These are phyloP conservation scores for Trichomonas vaginalis DNA, from an alignment of 208 protist species.

Conservation along the genomic window DNA sequence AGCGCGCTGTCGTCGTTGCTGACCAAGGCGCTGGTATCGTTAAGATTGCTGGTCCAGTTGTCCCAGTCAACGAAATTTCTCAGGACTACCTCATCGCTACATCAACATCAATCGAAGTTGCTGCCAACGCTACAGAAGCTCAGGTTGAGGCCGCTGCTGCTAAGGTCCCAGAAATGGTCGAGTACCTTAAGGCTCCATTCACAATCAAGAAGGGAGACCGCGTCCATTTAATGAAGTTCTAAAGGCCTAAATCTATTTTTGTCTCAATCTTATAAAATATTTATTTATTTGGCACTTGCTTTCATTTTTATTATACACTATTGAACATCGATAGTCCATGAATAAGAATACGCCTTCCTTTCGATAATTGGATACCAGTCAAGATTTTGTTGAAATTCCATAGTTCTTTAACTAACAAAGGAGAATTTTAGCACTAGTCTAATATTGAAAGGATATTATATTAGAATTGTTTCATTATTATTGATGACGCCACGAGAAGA, in stretches of 20 bases:
- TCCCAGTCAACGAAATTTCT: neutral
- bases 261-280: neutral
- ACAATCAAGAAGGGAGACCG: neutral
- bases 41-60: neutral
- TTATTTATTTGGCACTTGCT: neutral
- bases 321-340: neutral
- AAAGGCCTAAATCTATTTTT: neutral
- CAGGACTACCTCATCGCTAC: neutral
- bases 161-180: neutral
- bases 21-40: neutral
- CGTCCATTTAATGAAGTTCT: neutral
- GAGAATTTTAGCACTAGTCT: no score
- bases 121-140: neutral
- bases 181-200: neutral
- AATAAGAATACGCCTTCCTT: neutral
- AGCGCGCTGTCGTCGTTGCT: neutral
- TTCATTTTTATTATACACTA: neutral
- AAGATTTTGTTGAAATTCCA: no score
- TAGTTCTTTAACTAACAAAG: no score
- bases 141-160: neutral
- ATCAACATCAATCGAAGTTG: neutral
- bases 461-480: no score
- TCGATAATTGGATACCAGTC: no score
- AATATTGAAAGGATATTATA: no score
- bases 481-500: no score